Percentiles rank a stretch among this genome's conserved stretches.
Evolutionary conservation across 306 rosid genomes (phyloP).

Genomic region (Corylus heterophylla): DNA sequence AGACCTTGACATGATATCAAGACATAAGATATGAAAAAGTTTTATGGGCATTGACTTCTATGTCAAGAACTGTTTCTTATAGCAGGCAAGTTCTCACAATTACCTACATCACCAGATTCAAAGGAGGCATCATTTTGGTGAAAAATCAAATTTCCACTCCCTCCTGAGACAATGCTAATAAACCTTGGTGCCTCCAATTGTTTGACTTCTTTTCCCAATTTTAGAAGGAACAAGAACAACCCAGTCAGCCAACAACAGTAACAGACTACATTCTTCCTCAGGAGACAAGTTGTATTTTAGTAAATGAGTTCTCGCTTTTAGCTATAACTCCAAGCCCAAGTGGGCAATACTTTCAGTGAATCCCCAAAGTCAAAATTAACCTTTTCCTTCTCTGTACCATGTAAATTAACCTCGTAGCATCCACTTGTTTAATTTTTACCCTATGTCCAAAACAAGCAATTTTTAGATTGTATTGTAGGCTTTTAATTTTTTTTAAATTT

Average conservation of each 20-base stretch:
- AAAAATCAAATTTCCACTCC: background rate
- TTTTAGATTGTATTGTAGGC: background rate
- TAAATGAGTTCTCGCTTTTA: background rate
- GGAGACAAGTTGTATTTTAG: background rate
- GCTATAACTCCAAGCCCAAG: background rate
- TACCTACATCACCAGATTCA: background rate
- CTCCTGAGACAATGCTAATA: background rate
- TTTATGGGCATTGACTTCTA: background rate
- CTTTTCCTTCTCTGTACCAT: background rate
- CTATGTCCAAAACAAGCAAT: background rate
- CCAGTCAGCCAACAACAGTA: background rate
- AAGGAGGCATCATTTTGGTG: background rate
- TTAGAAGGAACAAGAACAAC: background rate
- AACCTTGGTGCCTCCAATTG: background rate
- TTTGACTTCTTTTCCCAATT: background rate
- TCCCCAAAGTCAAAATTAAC: background rate
- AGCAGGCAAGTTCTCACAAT: background rate
- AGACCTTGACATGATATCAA: background rate
- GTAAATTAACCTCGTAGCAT: background rate
- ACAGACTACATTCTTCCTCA: background rate
- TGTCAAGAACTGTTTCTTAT: background rate
- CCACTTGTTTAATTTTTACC: background rate
- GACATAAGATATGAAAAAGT: background rate
- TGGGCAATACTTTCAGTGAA: background rate
- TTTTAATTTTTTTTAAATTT: background rate